Evolutionary conservation across 176 grass and related monocot genomes (phyloP).

Genomic region (Zoysia pacifica): DNA sequence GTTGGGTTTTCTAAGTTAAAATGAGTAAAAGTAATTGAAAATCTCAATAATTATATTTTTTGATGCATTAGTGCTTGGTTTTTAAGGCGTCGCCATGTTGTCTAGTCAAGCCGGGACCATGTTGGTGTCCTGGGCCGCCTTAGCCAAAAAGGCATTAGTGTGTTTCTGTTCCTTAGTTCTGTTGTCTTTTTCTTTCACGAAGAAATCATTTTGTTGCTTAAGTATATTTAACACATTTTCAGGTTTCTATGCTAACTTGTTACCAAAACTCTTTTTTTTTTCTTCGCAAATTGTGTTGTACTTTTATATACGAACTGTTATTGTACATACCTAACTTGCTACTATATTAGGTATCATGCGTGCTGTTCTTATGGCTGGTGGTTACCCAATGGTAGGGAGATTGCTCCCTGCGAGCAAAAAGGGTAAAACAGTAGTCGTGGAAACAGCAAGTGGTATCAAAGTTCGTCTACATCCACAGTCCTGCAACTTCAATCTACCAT

Average conservation of each 20-base stretch:
- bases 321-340: conserved; percentile 10
- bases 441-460: conserved; percentile 76
- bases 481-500: conserved; percentile 67
- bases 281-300: background rate
- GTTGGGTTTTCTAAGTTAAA: too few species aligned
- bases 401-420: conserved; percentile 63
- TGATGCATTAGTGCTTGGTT: too few species aligned
- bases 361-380: conserved; percentile 79
- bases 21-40: too few species aligned
- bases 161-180: background rate
- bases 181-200: background rate
- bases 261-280: background rate
- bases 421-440: conserved; percentile 54
- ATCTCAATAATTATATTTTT: too few species aligned
- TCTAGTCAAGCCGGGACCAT: too few species aligned
- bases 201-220: background rate
- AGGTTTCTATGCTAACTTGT: conserved; percentile 6
- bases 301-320: conserved; percentile 5
- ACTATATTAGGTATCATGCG: conserved; percentile 73
- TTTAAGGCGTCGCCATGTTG: too few species aligned
- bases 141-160: background rate
- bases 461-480: conserved; percentile 92
- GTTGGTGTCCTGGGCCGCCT: too few species aligned
- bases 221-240: conserved; percentile 8
- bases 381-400: conserved; percentile 88